Percentiles rank a stretch among this genome's conserved stretches.
These are phyloP conservation scores for Entamoeba histolytica DNA, from an alignment of 208 protist species.

Conservation along the genomic window DNA sequence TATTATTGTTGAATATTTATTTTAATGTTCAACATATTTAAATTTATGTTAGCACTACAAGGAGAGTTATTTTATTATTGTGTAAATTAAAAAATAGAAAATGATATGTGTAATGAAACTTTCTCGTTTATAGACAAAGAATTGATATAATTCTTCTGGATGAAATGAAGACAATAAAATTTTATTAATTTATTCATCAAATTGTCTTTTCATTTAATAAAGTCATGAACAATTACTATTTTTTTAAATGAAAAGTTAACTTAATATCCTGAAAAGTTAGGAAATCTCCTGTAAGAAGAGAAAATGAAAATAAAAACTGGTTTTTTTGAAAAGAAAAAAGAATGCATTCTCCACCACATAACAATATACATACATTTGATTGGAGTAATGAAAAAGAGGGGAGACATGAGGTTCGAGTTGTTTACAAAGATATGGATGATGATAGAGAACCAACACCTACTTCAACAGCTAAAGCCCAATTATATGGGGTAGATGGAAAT, in stretches of 20 bases:
- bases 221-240: too few species aligned
- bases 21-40: not conserved
- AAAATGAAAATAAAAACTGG: too few species aligned
- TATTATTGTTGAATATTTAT: not conserved
- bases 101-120: not conserved
- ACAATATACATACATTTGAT: not conserved
- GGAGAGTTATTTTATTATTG: not conserved
- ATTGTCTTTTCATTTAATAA: too few species aligned
- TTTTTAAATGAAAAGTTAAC: too few species aligned
- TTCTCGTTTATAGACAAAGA: not conserved
- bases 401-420: not conserved
- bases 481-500: not conserved
- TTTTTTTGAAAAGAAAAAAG: too few species aligned
- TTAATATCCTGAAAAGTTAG: too few species aligned
- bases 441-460: not conserved
- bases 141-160: not conserved
- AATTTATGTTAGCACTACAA: not conserved
- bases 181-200: not conserved
- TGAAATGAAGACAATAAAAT: not conserved
- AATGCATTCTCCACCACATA: not conserved
- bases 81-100: not conserved
- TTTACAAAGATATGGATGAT: not conserved
- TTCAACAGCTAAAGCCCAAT: not conserved
- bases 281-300: too few species aligned
- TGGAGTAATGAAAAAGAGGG: not conserved